Evolutionary conservation across 164 flowering plant species (phyloP).

Genomic region (Annona cherimola): DNA sequence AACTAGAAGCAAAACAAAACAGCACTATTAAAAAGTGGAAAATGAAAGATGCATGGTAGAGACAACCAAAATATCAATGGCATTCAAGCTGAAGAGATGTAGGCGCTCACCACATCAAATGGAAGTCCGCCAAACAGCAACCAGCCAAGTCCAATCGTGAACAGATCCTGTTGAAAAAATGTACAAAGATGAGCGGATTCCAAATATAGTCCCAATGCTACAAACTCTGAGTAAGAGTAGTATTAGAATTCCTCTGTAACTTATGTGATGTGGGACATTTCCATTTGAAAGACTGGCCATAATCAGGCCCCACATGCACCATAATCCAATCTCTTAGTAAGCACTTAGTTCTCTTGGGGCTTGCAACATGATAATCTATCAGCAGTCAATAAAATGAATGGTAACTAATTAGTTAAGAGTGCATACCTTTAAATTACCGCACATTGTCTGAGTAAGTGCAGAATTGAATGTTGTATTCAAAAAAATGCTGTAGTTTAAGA

Average conservation of each 20-base stretch:
- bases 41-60: background rate
- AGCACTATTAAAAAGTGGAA: background rate
- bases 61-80: background rate
- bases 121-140: conserved; percentile 91
- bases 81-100: background rate
- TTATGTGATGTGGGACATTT: background rate
- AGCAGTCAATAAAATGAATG: background rate
- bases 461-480: conserved; percentile 83
- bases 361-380: background rate
- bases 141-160: conserved; percentile 92
- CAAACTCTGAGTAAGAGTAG: background rate
- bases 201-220: background rate
- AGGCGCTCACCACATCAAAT: conserved; percentile 79
- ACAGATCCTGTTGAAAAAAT: conserved; percentile 52
- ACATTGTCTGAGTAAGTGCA: conserved; percentile 86
- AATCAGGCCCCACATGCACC: background rate
- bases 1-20: conserved; percentile 39
- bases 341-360: background rate
- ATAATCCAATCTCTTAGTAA: background rate
- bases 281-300: background rate
- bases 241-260: background rate
- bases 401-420: background rate
- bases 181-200: background rate
- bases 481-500: conserved; percentile 69
- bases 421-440: conserved; percentile 83